phyloP scores from a whole-genome alignment of 1,139 yeast species.

The Geotrichum armillariae region DNA sequence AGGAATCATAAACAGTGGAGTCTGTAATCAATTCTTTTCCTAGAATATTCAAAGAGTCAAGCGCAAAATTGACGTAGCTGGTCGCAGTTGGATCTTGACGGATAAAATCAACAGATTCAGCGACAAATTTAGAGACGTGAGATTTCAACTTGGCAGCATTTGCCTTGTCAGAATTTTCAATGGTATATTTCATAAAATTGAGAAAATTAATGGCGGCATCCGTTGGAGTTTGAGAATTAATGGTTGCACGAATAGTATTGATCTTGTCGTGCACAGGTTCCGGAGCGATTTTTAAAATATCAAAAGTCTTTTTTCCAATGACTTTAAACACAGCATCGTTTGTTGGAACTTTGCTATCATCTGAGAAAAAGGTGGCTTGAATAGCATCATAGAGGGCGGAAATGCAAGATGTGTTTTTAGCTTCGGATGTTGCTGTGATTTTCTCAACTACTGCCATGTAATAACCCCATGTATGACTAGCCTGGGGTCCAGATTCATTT shows the following conservation, averaged over 20 bases:
- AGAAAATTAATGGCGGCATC: slow-evolving; percentile 6
- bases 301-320: slow-evolving; percentile 28
- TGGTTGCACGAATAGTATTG: slow-evolving; percentile 15
- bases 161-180: slow-evolving; percentile 7
- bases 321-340: slow-evolving; percentile 20
- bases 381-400: slow-evolving; percentile 18
- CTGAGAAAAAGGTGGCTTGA: slow-evolving; percentile 19
- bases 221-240: slow-evolving; percentile 11
- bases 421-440: slow-evolving; percentile 16
- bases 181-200: slow-evolving; percentile 12
- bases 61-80: slow-evolving; percentile 2
- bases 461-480: slow-evolving; percentile 30
- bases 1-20: slow-evolving; percentile 7
- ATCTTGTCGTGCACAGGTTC: slow-evolving; percentile 27
- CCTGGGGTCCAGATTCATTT: slow-evolving; percentile 26
- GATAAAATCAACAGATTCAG: background rate
- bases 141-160: slow-evolving; percentile 1
- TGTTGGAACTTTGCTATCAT: slow-evolving; percentile 22
- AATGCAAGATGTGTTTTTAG: slow-evolving; percentile 11
- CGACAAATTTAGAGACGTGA: background rate
- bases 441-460: slow-evolving; percentile 30
- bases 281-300: slow-evolving; percentile 21
- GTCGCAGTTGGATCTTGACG: slow-evolving; percentile 2
- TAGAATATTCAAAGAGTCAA: background rate
- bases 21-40: slow-evolving; percentile 1